phyloP scores from a whole-genome alignment of 2,329 filamentous ascomycete species.

The Fusarium anguioides region DNA sequence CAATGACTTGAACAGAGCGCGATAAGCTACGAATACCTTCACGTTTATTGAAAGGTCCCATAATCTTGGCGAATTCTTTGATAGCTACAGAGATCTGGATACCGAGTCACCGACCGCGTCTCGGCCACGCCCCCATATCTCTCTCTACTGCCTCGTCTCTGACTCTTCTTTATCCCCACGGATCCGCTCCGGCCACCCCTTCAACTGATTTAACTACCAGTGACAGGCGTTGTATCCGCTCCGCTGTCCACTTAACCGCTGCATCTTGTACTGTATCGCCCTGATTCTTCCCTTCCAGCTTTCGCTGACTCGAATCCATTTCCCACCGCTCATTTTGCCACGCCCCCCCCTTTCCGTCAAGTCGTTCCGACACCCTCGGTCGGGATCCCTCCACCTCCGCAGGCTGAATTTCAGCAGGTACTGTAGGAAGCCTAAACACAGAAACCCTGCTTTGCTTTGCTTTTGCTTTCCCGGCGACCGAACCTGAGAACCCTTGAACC shows the following conservation, averaged over 20 bases:
- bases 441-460: no score
- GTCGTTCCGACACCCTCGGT: conserved; percentile 1
- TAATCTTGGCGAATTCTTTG: conserved; percentile 28
- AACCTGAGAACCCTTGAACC: conserved; percentile 31
- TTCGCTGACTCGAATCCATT: conserved; percentile 21
- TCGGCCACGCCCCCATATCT: conserved; percentile 9
- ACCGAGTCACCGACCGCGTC: conserved; percentile 14
- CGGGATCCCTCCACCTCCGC: conserved; percentile 25
- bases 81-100: conserved; percentile 27
- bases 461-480: conserved; percentile 32
- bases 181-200: conserved; percentile 24
- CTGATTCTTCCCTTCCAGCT: conserved; percentile 19
- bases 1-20: conserved; percentile 23
- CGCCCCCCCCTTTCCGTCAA: conserved; percentile 6
- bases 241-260: conserved; percentile 33
- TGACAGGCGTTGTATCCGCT: conserved; percentile 25
- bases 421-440: conserved; percentile 6
- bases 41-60: not conserved
- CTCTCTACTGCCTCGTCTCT: conserved; percentile 2
- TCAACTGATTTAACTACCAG: not conserved
- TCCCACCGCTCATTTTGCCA: conserved; percentile 35
- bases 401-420: conserved; percentile 16
- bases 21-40: conserved; percentile 19
- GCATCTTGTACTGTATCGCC: no score
- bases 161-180: conserved; percentile 18